These are phyloP conservation scores for Neopestalotiopsis sp. DNA, from an alignment of 2,329 filamentous ascomycete species.

Conservation along the genomic window DNA sequence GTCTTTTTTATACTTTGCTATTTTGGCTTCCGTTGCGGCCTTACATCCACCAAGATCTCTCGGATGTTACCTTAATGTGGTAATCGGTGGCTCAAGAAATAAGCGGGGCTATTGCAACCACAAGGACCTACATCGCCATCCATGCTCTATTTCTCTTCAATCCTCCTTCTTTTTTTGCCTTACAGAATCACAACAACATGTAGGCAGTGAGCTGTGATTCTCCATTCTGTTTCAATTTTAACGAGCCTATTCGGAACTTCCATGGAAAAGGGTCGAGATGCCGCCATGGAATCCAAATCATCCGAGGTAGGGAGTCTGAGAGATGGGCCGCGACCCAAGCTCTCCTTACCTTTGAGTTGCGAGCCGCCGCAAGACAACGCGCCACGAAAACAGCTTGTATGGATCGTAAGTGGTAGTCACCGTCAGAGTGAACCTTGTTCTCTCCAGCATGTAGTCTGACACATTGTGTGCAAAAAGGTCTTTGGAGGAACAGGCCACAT, in stretches of 20 bases:
- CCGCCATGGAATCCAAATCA: constrained; percentile 3
- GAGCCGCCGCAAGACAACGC: constrained; percentile 79
- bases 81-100: constrained; percentile 1
- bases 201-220: neutral
- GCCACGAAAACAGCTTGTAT: constrained; percentile 78
- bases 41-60: neutral
- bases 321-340: constrained; percentile 40
- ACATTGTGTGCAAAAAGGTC: constrained; percentile 57
- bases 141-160: neutral
- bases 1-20: neutral
- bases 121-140: neutral
- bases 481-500: constrained; percentile 98
- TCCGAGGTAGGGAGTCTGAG: constrained; percentile 15
- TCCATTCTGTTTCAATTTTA: neutral
- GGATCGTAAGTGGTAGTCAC: constrained; percentile 70
- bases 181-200: neutral
- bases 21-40: neutral
- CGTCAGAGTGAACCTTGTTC: constrained; percentile 7
- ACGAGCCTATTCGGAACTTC: neutral
- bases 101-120: constrained; percentile 16
- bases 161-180: neutral
- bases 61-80: neutral
- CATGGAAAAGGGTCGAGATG: neutral
- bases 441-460: neutral
- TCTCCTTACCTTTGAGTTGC: constrained; percentile 80